Conservation (phyloP, 2,329 filamentous ascomycete genomes). For the Truncatella angustata region DNA sequence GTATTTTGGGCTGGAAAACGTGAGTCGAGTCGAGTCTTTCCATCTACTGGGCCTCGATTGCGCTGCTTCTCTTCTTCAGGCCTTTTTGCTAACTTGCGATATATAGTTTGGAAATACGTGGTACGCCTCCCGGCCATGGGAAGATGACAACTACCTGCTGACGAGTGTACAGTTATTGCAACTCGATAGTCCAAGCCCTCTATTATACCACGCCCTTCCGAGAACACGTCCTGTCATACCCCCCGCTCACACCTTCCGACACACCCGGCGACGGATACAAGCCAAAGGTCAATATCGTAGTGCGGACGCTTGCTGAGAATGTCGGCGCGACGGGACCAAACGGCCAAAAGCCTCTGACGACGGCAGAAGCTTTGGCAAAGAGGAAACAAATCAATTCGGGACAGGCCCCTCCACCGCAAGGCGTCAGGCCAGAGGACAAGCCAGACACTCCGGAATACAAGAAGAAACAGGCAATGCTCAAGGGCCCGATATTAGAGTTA, state of each 20-base stretch:
- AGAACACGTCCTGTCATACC: conserved; percentile 91
- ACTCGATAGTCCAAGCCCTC: conserved; percentile 95
- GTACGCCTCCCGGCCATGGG: conserved; percentile 45
- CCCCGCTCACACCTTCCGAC: conserved; percentile 67
- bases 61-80: not conserved
- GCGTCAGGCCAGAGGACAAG: conserved; percentile 78
- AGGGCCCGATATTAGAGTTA: conserved; percentile 83
- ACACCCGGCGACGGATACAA: conserved; percentile 57
- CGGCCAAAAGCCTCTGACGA: conserved; percentile 47
- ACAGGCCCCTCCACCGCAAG: conserved; percentile 54
- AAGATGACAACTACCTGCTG: conserved; percentile 28
- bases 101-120: conserved; percentile 93
- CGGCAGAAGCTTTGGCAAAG: conserved; percentile 56
- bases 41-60: no score
- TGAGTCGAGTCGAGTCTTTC: conserved; percentile 49
- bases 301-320: conserved; percentile 55
- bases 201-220: conserved; percentile 95
- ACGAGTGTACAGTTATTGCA: conserved; percentile 73
- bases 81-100: conserved; percentile 32
- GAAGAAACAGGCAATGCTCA: conserved; percentile 90
- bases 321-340: conserved; percentile 43
- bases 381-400: conserved; percentile 53
- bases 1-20: conserved; percentile 98
- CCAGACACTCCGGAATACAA: conserved; percentile 95
- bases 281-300: conserved; percentile 58